Conservation (phyloP, 1,284 basidiomycete genomes). For the Tylopilus sp. region DNA sequence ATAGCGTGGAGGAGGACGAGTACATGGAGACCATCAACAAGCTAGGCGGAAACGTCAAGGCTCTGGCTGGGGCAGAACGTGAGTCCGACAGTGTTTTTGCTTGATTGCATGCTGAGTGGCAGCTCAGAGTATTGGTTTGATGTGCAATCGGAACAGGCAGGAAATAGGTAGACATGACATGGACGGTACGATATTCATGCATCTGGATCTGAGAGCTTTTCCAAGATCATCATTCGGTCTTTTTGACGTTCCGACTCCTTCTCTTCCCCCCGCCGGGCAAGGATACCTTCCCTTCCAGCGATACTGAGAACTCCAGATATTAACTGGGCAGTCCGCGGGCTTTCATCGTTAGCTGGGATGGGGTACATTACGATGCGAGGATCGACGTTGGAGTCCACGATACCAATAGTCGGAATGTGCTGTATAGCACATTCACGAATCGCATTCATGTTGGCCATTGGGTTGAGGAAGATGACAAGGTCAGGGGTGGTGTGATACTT, state of each 20-base stretch:
- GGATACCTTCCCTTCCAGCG: slow-evolving; percentile 81
- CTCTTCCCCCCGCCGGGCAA: slow-evolving; percentile 27
- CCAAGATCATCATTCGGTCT: slow-evolving; percentile 29
- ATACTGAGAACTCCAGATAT: slow-evolving; percentile 88
- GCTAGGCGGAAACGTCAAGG: slow-evolving; percentile 80
- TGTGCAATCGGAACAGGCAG: slow-evolving; percentile 47
- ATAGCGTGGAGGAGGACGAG: slow-evolving; percentile 96
- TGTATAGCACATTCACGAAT: slow-evolving; percentile 82
- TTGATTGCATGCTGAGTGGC: slow-evolving; percentile 13
- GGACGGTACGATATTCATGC: slow-evolving; percentile 24
- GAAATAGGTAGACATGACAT: slow-evolving; percentile 27
- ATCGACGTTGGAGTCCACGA: slow-evolving; percentile 94
- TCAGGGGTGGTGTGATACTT: slow-evolving; percentile 72
- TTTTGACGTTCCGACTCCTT: slow-evolving; percentile 18
- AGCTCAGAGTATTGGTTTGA: slow-evolving; percentile 61
- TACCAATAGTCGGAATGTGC: slow-evolving; percentile 82
- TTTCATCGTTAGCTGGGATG: slow-evolving; percentile 97
- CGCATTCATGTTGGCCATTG: slow-evolving; percentile 74
- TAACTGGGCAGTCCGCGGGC: slow-evolving; percentile 83
- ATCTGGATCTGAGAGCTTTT: slow-evolving; percentile 25
- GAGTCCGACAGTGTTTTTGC: slow-evolving; percentile 35
- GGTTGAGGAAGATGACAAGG: slow-evolving; percentile 86
- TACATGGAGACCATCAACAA: slow-evolving; percentile 97
- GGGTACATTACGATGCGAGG: slow-evolving; percentile 97
- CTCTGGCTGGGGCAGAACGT: slow-evolving; percentile 89